phyloP scores from a whole-genome alignment of 345 rosid species.

The Cardamine resedifolia region DNA sequence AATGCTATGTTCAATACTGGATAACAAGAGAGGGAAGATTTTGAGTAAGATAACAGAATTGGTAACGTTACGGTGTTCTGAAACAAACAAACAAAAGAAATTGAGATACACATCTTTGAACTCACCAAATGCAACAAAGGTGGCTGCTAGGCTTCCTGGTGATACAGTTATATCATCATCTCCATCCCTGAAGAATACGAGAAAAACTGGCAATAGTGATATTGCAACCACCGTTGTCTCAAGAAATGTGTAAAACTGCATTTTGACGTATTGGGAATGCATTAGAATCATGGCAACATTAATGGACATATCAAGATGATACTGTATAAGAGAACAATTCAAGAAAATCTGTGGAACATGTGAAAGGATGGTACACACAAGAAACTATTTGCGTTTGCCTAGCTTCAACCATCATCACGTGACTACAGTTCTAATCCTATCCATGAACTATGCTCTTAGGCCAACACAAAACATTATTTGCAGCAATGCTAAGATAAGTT shows the following conservation, averaged over 20 bases:
- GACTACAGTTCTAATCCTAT: constrained; percentile 1
- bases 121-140: constrained; percentile 76
- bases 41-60: not conserved
- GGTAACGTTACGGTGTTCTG: not conserved
- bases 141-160: constrained; percentile 67
- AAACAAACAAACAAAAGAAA: not conserved
- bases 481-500: constrained; percentile 8
- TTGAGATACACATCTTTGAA: not conserved
- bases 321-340: not conserved
- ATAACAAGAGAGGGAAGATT: constrained; percentile 2
- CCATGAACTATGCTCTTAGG: not conserved
- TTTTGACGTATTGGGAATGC: not conserved
- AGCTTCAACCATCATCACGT: not conserved
- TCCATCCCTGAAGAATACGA: constrained; percentile 66
- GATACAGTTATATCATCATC: constrained; percentile 55
- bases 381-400: not conserved
- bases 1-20: constrained; percentile 81
- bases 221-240: constrained; percentile 70
- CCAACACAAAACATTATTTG: not conserved
- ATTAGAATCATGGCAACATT: constrained; percentile 5
- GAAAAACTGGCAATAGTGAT: constrained; percentile 62
- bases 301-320: not conserved
- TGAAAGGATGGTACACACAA: not conserved
- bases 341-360: not conserved
- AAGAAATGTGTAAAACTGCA: constrained; percentile 89